Evolutionary conservation across 2,329 filamentous ascomycete species (phyloP).

Genomic region (Pseudogymnoascus sp.): DNA sequence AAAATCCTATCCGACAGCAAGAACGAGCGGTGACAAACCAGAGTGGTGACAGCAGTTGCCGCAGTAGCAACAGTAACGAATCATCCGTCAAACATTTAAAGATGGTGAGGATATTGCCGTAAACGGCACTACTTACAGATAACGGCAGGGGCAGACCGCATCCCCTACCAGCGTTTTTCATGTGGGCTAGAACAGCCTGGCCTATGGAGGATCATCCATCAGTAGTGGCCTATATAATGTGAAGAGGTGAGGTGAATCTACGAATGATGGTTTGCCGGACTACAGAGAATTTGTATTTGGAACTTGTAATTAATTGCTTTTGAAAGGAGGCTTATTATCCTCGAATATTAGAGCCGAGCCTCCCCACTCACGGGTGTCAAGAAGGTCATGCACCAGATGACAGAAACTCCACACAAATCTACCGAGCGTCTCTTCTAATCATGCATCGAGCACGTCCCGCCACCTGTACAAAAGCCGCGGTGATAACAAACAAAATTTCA

Average conservation of each 20-base stretch:
- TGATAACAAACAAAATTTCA: conserved; percentile 2
- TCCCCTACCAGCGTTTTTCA: neutral
- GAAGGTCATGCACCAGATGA: too few species aligned
- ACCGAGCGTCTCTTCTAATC: neutral
- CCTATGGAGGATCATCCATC: neutral
- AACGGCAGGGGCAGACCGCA: neutral
- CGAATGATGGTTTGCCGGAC: neutral
- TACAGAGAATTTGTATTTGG: neutral
- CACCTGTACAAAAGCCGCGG: neutral
- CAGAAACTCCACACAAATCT: neutral
- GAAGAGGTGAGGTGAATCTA: neutral
- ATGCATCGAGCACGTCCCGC: neutral
- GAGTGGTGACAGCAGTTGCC: neutral
- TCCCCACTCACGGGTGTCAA: too few species aligned
- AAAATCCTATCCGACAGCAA: too few species aligned
- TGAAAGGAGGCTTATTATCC: neutral
- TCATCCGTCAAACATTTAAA: neutral
- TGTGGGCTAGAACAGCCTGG: neutral
- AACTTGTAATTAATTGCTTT: neutral
- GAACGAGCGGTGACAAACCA: neutral
- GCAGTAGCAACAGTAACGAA: neutral
- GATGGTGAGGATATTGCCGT: neutral
- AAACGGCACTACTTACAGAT: neutral
- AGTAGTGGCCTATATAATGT: neutral
- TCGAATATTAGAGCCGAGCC: neutral